Evolutionary conservation across 345 rosid species (phyloP).

Genomic region (Hibiscus trionum): DNA sequence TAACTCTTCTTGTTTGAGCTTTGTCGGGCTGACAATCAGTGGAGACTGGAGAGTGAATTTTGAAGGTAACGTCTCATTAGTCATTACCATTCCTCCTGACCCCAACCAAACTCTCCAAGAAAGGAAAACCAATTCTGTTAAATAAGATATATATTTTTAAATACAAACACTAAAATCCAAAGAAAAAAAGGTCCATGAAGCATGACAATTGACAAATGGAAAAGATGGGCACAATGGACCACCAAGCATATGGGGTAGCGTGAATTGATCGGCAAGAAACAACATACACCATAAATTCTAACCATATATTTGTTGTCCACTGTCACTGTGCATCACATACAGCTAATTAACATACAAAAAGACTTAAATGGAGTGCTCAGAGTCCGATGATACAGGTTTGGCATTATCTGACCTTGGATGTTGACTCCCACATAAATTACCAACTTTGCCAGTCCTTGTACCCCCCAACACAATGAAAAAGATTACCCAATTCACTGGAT

Average conservation of each 20-base stretch:
- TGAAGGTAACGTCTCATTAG: too few species aligned
- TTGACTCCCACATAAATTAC: slow-evolving; percentile 1
- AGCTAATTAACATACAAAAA: not conserved
- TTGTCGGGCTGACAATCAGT: too few species aligned
- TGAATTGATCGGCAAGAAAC: not conserved
- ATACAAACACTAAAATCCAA: too few species aligned
- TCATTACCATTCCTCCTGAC: too few species aligned
- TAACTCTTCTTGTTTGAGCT: too few species aligned
- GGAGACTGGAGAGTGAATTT: too few species aligned
- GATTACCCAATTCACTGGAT: not conserved
- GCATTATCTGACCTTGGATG: slow-evolving; percentile 22
- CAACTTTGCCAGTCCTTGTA: not conserved
- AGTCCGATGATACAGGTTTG: slow-evolving; percentile 7
- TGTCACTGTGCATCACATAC: not conserved
- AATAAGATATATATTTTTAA: too few species aligned
- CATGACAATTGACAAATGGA: not conserved
- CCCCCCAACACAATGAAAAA: not conserved
- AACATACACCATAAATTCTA: not conserved
- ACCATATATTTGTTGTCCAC: not conserved
- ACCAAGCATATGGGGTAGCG: not conserved
- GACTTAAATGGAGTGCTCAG: not conserved
- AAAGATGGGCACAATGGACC: not conserved
- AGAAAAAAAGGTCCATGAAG: not conserved
- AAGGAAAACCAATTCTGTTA: too few species aligned
- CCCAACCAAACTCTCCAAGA: too few species aligned